These are phyloP conservation scores for Penicillium sp. DNA, from an alignment of 2,329 filamentous ascomycete genomes.

Conservation along the genomic window DNA sequence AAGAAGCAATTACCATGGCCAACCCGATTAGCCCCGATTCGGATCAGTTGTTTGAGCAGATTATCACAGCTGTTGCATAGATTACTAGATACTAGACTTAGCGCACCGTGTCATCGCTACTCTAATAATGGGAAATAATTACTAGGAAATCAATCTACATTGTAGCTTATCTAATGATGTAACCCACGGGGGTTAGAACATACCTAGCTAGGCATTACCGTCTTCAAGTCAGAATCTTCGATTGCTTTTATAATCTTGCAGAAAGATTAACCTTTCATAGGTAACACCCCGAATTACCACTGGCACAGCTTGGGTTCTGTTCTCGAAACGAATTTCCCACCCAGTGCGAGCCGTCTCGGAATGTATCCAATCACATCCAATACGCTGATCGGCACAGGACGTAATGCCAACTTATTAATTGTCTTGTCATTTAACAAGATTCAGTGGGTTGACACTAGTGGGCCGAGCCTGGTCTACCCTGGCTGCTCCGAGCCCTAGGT, in stretches of 20 bases:
- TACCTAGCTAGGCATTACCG: not conserved
- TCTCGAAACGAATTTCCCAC: not conserved
- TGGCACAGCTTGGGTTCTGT: too few species aligned
- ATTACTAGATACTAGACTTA: not conserved
- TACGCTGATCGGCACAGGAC: not conserved
- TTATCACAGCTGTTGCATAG: constrained; percentile 6
- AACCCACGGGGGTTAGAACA: not conserved
- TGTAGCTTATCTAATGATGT: not conserved
- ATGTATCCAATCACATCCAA: not conserved
- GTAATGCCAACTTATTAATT: not conserved
- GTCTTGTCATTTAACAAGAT: not conserved
- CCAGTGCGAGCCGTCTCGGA: not conserved
- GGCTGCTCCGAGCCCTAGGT: constrained; percentile 3
- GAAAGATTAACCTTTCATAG: not conserved
- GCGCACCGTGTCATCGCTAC: not conserved
- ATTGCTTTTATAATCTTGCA: not conserved
- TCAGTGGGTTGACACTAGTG: not conserved
- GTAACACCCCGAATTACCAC: not conserved
- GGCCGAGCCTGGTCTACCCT: not conserved
- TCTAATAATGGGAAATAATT: not conserved
- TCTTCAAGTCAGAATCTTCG: not conserved
- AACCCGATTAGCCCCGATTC: constrained; percentile 25
- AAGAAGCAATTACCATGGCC: constrained; percentile 29
- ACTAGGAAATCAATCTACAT: not conserved
- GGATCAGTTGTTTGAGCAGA: constrained; percentile 15